Evolutionary conservation across 2,329 filamentous ascomycete genomes (phyloP).

Genomic region (Exophiala mesophila): DNA sequence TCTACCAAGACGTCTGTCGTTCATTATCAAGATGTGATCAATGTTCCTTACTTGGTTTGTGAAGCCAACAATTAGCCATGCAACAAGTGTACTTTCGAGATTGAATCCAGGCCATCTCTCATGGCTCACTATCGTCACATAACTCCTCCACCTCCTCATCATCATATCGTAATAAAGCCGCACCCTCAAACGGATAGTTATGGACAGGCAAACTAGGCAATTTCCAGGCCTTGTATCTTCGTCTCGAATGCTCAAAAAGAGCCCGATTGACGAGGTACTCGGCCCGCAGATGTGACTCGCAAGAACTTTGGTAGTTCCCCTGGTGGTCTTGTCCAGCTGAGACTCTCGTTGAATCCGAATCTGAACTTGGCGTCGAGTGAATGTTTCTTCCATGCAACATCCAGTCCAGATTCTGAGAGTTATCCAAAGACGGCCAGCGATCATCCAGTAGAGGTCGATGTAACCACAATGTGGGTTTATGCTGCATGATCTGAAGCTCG

Average conservation of each 20-base stretch:
- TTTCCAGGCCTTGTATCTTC: background rate
- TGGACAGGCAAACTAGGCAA: constrained; percentile 13
- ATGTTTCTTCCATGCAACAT: background rate
- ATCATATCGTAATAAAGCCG: constrained; percentile 14
- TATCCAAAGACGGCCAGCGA: background rate
- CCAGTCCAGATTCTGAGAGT: background rate
- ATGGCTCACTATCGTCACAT: too few relatives aligned
- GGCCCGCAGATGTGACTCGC: background rate
- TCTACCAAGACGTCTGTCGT: too few relatives aligned
- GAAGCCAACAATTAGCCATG: too few relatives aligned
- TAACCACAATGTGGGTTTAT: constrained; percentile 15
- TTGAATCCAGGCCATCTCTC: too few relatives aligned
- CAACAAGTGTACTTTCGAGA: too few relatives aligned
- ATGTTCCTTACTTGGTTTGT: too few relatives aligned
- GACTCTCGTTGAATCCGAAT: too few relatives aligned
- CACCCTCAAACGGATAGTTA: constrained; percentile 17
- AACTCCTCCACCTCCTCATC: constrained; percentile 1
- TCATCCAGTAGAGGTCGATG: constrained; percentile 7
- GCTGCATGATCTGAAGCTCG: constrained; percentile 12
- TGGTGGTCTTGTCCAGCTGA: background rate
- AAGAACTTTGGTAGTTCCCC: background rate
- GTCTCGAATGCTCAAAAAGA: constrained; percentile 1
- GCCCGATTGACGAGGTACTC: background rate
- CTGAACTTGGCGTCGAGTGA: too few relatives aligned
- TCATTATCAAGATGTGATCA: too few relatives aligned